A percentile compares a stretch with the other conserved stretches of the same genome.
Evolutionary conservation across 1,284 basidiomycete species (phyloP).

Genomic region (Entoloma clypeatum): DNA sequence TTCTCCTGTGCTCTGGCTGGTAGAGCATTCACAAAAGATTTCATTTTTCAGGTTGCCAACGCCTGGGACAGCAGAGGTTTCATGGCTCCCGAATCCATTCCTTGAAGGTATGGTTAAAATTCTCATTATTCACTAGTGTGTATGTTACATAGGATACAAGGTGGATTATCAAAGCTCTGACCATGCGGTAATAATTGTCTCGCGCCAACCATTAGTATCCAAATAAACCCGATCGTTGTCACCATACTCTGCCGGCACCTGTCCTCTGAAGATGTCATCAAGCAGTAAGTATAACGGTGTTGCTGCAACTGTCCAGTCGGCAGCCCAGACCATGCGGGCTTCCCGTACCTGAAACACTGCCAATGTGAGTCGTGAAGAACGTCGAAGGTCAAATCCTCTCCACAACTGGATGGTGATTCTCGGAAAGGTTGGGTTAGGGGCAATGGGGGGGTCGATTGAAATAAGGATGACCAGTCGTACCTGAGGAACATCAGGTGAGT

Average conservation of each 20-base stretch:
- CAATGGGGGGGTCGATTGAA: constrained; percentile 15
- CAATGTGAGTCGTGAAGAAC: background rate
- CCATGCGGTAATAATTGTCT: constrained; percentile 12
- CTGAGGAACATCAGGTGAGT: constrained; percentile 11
- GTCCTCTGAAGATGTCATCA: constrained; percentile 17
- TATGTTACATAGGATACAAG: background rate
- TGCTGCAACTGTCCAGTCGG: constrained; percentile 15
- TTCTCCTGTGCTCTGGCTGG: too few relatives aligned
- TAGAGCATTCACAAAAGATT: too few relatives aligned
- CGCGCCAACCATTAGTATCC: constrained; percentile 13
- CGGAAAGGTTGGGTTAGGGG: constrained; percentile 11
- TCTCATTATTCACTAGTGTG: too few relatives aligned
- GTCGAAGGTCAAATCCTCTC: constrained; percentile 4
- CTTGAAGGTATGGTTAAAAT: too few relatives aligned
- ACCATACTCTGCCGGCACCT: constrained; percentile 14
- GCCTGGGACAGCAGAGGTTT: too few relatives aligned
- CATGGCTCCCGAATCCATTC: too few relatives aligned
- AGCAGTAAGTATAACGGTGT: constrained; percentile 15
- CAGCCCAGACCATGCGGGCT: constrained; percentile 7
- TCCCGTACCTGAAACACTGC: constrained; percentile 8
- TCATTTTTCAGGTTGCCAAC: too few relatives aligned
- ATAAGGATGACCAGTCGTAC: constrained; percentile 18
- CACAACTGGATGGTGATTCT: constrained; percentile 17
- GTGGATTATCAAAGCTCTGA: constrained; percentile 1
- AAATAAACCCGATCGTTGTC: constrained; percentile 14